Conservation (phyloP, 106 monocot genomes). For the Apostasia ramifera region DNA sequence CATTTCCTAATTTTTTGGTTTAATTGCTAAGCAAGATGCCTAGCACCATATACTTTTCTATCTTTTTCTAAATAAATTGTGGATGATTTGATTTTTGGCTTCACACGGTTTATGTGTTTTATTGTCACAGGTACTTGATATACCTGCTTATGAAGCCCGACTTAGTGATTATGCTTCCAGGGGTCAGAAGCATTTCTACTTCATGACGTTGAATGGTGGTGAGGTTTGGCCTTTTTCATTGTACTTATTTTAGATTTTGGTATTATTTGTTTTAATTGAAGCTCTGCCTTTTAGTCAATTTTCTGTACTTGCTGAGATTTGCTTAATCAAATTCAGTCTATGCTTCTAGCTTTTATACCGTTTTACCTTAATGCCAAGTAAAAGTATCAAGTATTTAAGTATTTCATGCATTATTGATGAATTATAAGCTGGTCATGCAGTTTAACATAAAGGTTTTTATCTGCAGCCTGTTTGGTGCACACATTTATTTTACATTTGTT, state of each 20-base stretch:
- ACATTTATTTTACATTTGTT: no score
- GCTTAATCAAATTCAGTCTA: no score
- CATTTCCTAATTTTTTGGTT: no score
- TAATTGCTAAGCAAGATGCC: not conserved
- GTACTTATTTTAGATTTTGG: constrained; percentile 10
- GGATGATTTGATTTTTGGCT: not conserved
- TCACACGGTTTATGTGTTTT: not conserved
- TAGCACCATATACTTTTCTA: not conserved
- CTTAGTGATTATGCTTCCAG: constrained; percentile 85
- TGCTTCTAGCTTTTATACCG: no score
- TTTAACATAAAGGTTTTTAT: no score
- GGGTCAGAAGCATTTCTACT: constrained; percentile 98
- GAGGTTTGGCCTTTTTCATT: constrained; percentile 65
- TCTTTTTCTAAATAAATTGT: not conserved
- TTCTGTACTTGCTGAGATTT: no score
- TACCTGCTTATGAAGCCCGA: constrained; percentile 78
- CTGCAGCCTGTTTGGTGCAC: no score
- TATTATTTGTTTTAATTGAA: not conserved
- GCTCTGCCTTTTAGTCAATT: not conserved
- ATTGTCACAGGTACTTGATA: constrained; percentile 69
- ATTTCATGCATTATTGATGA: no score
- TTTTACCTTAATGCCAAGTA: no score
- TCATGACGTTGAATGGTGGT: constrained; percentile 97
- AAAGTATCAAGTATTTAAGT: no score
- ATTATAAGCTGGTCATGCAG: no score